Evolutionary conservation across 164 flowering plant genomes (phyloP), one percentile per base, ranked within the genome.

Genomic region (Vitis cinerea): DNA sequence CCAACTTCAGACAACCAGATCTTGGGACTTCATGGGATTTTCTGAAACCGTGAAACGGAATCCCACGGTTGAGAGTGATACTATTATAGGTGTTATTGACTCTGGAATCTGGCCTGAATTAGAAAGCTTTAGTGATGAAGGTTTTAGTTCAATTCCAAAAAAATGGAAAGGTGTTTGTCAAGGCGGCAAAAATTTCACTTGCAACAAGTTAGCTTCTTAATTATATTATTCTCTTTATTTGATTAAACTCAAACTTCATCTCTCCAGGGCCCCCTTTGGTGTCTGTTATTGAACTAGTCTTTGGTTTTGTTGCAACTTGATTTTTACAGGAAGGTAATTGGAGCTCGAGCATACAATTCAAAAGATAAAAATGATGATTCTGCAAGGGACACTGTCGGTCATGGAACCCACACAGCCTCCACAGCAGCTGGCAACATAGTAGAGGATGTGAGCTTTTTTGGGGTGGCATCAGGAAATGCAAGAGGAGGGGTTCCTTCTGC

Each of bases 1-100:
- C 2, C 55, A 80, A 0, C 81, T 68, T 19, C 81, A 73, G 0
- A 84, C 88, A 3, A 82, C 86, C 52, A 77, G 83, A 66, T 81
- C 88, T 0, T 84, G 86, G 88, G 86, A 82, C 31, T 84, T 82
- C 44, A 66, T 80, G 72, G 84, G 83, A 1, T 56, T 84, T 2
- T 4, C 16, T 14, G 54, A 69, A 15, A 68, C 37, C 5, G 57
- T 52, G 1, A 30, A 52, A 0, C 31, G 81, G 47, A 19, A 47
- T 1, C 65, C 63, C 1, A 17, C 23, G 0, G 55, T 67, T 10
- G 82, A 80, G 66, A 75, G 83, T 59, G 75, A 85, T 53, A n/a
- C 68, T 3, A 73, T 85, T 3, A 37, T 80, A 12, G 83, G 83
- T n/a, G 70, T 80, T 0, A 31, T 77, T 9, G 81, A 77, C 54